Conservation (phyloP, 306 rosid genomes). For the Fragaria iinumae region DNA sequence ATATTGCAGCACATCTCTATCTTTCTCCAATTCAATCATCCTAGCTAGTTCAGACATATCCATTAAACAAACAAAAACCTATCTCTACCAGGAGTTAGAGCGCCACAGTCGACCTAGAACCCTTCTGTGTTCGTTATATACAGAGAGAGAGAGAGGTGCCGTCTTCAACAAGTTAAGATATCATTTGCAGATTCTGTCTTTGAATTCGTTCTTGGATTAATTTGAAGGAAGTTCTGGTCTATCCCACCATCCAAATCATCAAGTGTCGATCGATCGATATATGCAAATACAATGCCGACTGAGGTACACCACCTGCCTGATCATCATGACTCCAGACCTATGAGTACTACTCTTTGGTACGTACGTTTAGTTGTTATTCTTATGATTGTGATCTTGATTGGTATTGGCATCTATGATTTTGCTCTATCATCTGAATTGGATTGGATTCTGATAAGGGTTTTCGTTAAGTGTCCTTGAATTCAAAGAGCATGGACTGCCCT, state of each 20-base stretch:
- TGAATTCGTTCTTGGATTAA: not conserved
- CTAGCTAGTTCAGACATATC: not conserved
- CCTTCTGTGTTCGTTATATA: not conserved
- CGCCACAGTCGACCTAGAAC: not conserved
- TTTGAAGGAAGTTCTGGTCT: not conserved
- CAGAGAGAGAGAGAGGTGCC: not conserved
- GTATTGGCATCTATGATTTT: not conserved
- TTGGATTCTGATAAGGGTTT: not conserved
- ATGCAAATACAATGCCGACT: not conserved
- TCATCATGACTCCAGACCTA: slow-evolving; percentile 13
- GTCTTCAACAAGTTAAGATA: not conserved
- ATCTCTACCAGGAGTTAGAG: not conserved
- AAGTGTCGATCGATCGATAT: not conserved
- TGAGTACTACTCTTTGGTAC: slow-evolving; percentile 15
- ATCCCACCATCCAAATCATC: not conserved
- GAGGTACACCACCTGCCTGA: not conserved
- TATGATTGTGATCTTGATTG: not conserved
- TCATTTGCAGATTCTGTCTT: not conserved
- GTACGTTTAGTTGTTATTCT: not conserved
- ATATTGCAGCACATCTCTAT: not conserved
- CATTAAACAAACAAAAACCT: not conserved
- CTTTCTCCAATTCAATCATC: not conserved
- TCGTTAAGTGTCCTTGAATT: too few relatives aligned
- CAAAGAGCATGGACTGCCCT: too few relatives aligned
- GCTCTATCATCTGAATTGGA: not conserved